Evolutionary conservation across 352 stramenopile genomes (phyloP).

Genomic region (Phytophthora meadii): DNA sequence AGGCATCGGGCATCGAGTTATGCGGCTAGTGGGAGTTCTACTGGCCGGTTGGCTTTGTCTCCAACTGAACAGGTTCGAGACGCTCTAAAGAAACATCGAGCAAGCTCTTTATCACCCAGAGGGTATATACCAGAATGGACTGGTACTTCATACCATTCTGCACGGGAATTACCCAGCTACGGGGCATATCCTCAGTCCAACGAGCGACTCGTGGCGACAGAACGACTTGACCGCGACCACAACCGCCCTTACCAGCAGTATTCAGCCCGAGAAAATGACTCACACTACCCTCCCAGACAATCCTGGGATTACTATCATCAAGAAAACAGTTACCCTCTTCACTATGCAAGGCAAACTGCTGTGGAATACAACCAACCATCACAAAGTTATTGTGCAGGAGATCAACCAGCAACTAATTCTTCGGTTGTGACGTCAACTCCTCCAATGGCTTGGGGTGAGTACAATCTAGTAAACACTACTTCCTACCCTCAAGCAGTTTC

Average conservation of each 20-base stretch:
- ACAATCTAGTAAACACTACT: slow-evolving; percentile 8
- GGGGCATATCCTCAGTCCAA: slow-evolving; percentile 21
- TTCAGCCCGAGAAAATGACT: slow-evolving; percentile 15
- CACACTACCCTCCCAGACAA: slow-evolving; percentile 10
- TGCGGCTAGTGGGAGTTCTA: slow-evolving; percentile 15
- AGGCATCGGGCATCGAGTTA: slow-evolving; percentile 24
- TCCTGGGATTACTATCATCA: slow-evolving; percentile 20
- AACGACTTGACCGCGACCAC: slow-evolving; percentile 45
- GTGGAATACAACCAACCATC: slow-evolving; percentile 20
- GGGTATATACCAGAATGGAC: slow-evolving; percentile 3
- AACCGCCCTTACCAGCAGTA: slow-evolving; percentile 20
- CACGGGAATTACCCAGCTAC: slow-evolving; percentile 37
- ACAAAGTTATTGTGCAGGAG: slow-evolving; percentile 14
- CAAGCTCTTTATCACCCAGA: slow-evolving; percentile 26
- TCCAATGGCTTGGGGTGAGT: slow-evolving; percentile 15
- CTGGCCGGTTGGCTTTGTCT: slow-evolving; percentile 45
- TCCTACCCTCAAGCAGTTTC: slow-evolving; percentile 12
- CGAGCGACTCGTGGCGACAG: slow-evolving; percentile 41
- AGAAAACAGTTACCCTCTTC: slow-evolving; percentile 12
- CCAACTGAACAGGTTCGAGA: slow-evolving; percentile 66
- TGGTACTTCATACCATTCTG: slow-evolving; percentile 40
- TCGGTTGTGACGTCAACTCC: neutral
- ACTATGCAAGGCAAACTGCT: slow-evolving; percentile 17
- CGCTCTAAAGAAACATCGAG: slow-evolving; percentile 46
- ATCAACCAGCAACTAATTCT: slow-evolving; percentile 6